These are phyloP conservation scores for Lentinula raphanica DNA, from an alignment of 768 basidiomycete genomes.

Conservation along the genomic window DNA sequence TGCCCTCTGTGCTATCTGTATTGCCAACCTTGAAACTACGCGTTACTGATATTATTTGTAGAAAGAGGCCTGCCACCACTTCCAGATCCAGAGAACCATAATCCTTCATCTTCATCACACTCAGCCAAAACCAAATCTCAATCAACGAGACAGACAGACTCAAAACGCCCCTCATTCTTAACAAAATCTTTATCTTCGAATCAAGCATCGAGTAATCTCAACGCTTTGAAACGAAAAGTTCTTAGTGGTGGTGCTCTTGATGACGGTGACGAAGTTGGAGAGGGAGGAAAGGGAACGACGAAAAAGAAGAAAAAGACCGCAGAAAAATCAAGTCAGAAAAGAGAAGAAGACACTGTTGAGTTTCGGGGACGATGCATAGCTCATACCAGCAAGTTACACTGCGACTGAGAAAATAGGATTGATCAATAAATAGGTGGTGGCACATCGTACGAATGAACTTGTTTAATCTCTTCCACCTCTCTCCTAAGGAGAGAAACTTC, in stretches of 20 bases:
- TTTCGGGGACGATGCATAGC: conserved; percentile 6
- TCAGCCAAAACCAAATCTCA: not conserved
- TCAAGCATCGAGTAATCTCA: not conserved
- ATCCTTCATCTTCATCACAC: too few relatives aligned
- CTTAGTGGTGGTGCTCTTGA: not conserved
- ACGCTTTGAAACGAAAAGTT: not conserved
- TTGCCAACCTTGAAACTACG: too few relatives aligned
- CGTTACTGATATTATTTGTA: conserved; percentile 11
- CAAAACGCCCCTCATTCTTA: conserved; percentile 4
- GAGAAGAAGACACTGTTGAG: conserved; percentile 4
- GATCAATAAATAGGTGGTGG: not conserved
- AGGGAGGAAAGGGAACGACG: not conserved
- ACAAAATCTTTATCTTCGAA: not conserved
- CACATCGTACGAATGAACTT: not conserved
- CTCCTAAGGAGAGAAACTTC: not conserved
- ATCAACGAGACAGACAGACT: not conserved
- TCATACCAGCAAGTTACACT: not conserved
- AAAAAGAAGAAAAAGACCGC: conserved; percentile 2
- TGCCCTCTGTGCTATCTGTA: too few relatives aligned
- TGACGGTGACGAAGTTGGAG: not conserved
- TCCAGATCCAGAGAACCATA: conserved; percentile 14
- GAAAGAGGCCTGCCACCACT: conserved; percentile 38
- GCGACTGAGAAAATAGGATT: not conserved
- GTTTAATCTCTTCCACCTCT: not conserved
- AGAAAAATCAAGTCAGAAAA: not conserved